A percentile compares a stretch with the other conserved stretches of the same genome.
phyloP scores from a whole-genome alignment of 257 asterid species.

The Salvia miltiorrhiza region DNA sequence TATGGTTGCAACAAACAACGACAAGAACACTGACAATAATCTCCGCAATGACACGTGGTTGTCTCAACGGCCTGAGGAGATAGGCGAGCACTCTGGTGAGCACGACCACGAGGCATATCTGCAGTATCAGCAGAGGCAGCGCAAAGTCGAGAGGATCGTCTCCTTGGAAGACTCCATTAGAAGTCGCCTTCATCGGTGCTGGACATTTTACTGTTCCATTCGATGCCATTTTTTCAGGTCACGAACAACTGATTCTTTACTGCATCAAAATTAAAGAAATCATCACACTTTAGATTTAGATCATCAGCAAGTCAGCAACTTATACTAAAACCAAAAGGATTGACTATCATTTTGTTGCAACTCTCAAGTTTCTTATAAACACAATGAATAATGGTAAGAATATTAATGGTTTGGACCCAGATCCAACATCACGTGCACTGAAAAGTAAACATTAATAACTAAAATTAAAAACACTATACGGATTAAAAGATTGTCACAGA shows the following conservation, averaged over 20 bases:
- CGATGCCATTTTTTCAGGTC: constrained; percentile 21
- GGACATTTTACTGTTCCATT: constrained; percentile 34
- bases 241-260: neutral
- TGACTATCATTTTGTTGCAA: neutral
- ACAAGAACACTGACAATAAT: constrained; percentile 32
- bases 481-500: neutral
- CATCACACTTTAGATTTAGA: neutral
- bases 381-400: neutral
- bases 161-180: constrained; percentile 49
- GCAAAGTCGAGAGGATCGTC: constrained; percentile 45
- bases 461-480: neutral
- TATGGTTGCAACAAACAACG: neutral
- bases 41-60: constrained; percentile 55
- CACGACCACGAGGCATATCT: constrained; percentile 38
- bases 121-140: constrained; percentile 38
- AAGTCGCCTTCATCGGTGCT: constrained; percentile 43
- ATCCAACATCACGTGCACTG: neutral
- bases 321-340: neutral
- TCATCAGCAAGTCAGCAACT: neutral
- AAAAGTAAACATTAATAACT: neutral
- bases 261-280: neutral
- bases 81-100: constrained; percentile 35
- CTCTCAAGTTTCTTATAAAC: neutral
- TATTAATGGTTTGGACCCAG: neutral
- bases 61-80: constrained; percentile 42